Base-by-base conservation (phyloP, 2,329 filamentous ascomycete genomes). In the Tricladium varicosporioides region DNA sequence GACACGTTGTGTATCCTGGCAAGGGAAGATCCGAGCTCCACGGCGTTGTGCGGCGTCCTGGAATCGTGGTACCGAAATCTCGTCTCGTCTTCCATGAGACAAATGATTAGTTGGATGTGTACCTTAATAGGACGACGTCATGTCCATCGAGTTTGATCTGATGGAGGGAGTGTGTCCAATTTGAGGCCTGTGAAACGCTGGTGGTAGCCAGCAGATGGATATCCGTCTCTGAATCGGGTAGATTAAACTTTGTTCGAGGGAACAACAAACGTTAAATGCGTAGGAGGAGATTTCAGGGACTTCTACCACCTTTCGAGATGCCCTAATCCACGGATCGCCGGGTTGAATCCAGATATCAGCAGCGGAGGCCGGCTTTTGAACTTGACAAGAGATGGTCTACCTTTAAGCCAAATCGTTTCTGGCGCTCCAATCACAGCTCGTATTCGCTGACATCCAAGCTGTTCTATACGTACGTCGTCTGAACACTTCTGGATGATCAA, bases 1-100 rank as follows among this genome's bases (percentile, higher is more conserved):
- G 14, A 22, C 48, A 51, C 48, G 48, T 51, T 51, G 48, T 32
- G 27, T 22, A 51, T 51, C 48, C 31, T 43, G 33, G 19, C 19
- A 19, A 49, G 19, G 48, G 14, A 51, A 10, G 31, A 51, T 18
- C 15, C 48, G 32, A 36, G 32, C 22, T 19, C 19, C 22, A 27
- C 22, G 22, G 19, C 8, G 15, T 22, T 32, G 47, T 32, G 31
- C 15, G 7, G 45, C 19, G 7, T 10, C 13, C 19, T 49, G 47
- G 9, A 27, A 14, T 15, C 13, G 10, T 49, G 36, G 36, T 49
- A 11, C 47, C 19, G 27, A 15, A 16, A 19, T 16, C 16, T 18
- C 13, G 13, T 48, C 15, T 16, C 45, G 19, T 48, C 45, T 19
- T 22, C 14, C 22, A 27, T 27, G 22, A 27, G 22, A 27, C 22